Conservation (phyloP, 1,284 basidiomycete genomes). For the Sanghuangporus weigelae region DNA sequence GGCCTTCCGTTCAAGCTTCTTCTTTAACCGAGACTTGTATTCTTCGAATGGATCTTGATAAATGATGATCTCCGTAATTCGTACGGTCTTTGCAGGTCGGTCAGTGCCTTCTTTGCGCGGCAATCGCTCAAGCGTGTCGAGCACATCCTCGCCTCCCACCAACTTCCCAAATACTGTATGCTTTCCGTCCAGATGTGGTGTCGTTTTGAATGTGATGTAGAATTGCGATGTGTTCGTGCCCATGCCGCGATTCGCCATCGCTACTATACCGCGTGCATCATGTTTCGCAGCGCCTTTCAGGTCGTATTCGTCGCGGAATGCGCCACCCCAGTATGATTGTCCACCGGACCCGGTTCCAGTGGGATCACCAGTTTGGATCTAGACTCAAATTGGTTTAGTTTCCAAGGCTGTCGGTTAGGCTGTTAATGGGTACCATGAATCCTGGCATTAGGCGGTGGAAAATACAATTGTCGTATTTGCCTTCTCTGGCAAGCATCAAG, state of each 20-base stretch:
- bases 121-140: conserved; percentile 79
- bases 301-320: conserved; percentile 91
- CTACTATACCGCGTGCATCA: conserved; percentile 72
- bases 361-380: conserved; percentile 96
- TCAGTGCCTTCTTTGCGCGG: conserved; percentile 83
- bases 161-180: conserved; percentile 97
- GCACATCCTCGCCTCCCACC: conserved; percentile 89
- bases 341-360: conserved; percentile 95
- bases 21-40: conserved; percentile 71
- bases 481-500: conserved; percentile 81
- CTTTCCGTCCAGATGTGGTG: conserved; percentile 78
- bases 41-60: conserved; percentile 85
- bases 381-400: not conserved
- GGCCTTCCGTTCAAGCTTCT: conserved; percentile 66
- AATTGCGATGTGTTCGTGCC: conserved; percentile 87
- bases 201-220: conserved; percentile 81
- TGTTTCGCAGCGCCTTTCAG: conserved; percentile 83
- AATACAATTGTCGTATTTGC: conserved; percentile 84
- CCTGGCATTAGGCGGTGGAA: conserved; percentile 96
- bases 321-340: conserved; percentile 90
- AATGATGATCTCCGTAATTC: conserved; percentile 72
- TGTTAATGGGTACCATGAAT: conserved; percentile 74
- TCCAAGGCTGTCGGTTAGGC: not conserved
- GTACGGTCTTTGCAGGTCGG: conserved; percentile 77
- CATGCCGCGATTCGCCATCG: conserved; percentile 91